phyloP scores from a whole-genome alignment of 2,329 filamentous ascomycete genomes.

The Alternaria gaisen region DNA sequence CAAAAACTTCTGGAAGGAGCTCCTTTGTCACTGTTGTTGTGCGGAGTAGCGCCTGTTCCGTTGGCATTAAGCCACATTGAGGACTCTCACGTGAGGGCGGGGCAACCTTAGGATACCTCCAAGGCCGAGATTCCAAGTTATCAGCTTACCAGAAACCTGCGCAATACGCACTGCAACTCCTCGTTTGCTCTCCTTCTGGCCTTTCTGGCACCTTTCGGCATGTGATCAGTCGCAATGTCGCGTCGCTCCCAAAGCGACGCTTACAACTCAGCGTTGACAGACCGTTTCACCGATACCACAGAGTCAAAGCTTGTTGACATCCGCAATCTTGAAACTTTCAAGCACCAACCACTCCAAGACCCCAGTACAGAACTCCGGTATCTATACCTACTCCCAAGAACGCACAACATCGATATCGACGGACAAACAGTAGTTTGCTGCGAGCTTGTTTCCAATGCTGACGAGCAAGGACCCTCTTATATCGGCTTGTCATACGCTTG shows the following conservation, averaged over 20 bases:
- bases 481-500: background rate
- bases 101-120: background rate
- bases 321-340: background rate
- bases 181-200: no score
- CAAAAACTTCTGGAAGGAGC: background rate
- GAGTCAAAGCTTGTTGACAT: background rate
- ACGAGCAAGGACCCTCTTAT: background rate
- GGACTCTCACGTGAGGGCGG: background rate
- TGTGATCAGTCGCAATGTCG: background rate
- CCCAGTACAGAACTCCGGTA: background rate
- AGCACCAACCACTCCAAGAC: background rate
- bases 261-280: background rate
- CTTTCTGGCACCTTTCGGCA: background rate
- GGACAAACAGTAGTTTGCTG: background rate
- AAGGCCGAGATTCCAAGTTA: background rate
- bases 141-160: background rate
- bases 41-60: background rate
- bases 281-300: background rate
- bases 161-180: background rate
- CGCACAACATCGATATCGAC: background rate
- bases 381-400: background rate
- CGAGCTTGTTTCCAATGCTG: background rate
- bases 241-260: background rate
- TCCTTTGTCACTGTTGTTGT: background rate
- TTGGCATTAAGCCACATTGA: background rate